Evolutionary conservation across 1,284 basidiomycete genomes (phyloP), one percentile per base, ranked within the genome.

Genomic region (Cerioporus squamosus): DNA sequence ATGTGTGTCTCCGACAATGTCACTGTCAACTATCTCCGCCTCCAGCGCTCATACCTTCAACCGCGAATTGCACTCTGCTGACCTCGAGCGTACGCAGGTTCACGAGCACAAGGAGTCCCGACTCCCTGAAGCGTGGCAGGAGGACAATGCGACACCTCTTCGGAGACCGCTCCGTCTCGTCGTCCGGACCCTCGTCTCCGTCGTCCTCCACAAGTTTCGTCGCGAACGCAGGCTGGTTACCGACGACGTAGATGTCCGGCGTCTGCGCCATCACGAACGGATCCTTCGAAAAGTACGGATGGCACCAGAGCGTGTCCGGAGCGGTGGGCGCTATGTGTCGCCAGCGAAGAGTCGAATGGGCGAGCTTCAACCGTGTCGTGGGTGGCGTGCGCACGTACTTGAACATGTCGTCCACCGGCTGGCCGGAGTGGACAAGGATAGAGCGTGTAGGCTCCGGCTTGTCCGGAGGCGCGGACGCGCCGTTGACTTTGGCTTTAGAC

Each of bases 251-350:
- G 33, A 99, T 74, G 71, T 98, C 87, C 9, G 97, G 97, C 8
- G 93, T 89, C 69, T 90, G 81, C 24, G 79, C 73, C 40, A 99
- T 80, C 56, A 98, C 82, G 75, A 99, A 99, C 0, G 97, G 97
- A 72, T 99, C 97, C 9, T 79, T 77, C 39, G 86, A 81, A 51
- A 92, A 88, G 77, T 93, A 98, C 9, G 97, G 97, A 72, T 98
- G 97, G 70, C 97, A 98, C 95, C 95, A 98, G 1, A 99, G 82
- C 1, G 97, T 99, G 74, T 99, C 97, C 14, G 97, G 97, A 14
- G 97, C 95, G 1, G 97, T 99, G 0, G 97, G 97, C 10, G 97
- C 97, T 67, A 98, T 85, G 75, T 99, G 97, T 61, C 94, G 82
- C 97, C 96, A 99, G 68, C 84, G 86, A 12, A 99, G 80, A 15